Base-by-base conservation (phyloP, 2,329 filamentous ascomycete species). In the Trichoderma sp. region DNA sequence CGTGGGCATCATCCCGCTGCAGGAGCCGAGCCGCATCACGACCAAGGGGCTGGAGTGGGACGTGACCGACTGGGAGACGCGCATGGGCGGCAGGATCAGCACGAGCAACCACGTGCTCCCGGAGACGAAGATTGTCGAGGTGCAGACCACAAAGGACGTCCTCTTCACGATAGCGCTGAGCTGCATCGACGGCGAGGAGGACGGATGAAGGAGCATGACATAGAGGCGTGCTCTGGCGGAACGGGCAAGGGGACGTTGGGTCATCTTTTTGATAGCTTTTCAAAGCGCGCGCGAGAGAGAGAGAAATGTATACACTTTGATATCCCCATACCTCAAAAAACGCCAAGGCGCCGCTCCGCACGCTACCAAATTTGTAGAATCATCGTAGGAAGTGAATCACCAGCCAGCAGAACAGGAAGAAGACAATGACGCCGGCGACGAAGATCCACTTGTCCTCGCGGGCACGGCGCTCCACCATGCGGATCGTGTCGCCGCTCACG, bases 371-470 rank as follows among this genome's bases (percentile, higher is more conserved):
- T 12, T 41, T 34, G n/a, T 43, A 30, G 5, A 39, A 41, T 56
- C 68, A 74, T 75, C 91, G 82, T 78, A 99, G 77, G 75, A 87
- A 98, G 78, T 93, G 90, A 74, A 99, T 75, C 64, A 96, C 93
- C 69, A 95, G 79, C 88, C 92, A 98, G 77, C 94, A 97, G 75
- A 99, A 99, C 44, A 85, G 74, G 72, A 98, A 91, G 77, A 99
- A 99, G 43, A 95, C 78, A 5, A 96, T 78, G 3, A 94, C 92
- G 0, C 95, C 93, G 0, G 82, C 90, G 84, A 90, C 91, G 76
- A 99, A 99, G 43, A 99, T 96, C 93, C 93, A 98, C 79, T 97
- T 98, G 76, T 99, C 95, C 81, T 98, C 91, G 76, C 88, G 90
- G 58, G 95, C 93, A 68, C 95, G 84, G 71, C 95, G 81, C 79